Evolutionary conservation across 1,139 yeast genomes (phyloP).

Genomic region (Sugiyamaella neomexicana): DNA sequence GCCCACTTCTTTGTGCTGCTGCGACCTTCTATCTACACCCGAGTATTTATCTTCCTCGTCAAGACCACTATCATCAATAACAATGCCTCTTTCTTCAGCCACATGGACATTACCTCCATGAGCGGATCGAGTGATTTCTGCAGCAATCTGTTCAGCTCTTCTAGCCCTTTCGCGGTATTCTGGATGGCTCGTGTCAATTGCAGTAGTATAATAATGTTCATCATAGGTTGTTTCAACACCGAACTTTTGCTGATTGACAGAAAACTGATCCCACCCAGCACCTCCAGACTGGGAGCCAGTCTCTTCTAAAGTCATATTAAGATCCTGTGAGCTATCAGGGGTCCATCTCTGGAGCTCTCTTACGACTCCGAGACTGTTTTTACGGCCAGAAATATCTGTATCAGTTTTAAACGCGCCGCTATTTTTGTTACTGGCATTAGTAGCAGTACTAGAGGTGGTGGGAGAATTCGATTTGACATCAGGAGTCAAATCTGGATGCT

Average conservation of each 20-base stretch:
- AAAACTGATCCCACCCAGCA: slow-evolving; percentile 85
- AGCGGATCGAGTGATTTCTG: slow-evolving; percentile 72
- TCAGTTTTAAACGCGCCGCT: slow-evolving; percentile 67
- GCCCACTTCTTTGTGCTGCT: background rate
- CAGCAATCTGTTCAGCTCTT: slow-evolving; percentile 76
- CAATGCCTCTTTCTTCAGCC: slow-evolving; percentile 86
- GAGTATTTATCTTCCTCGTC: slow-evolving; percentile 97
- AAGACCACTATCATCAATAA: slow-evolving; percentile 76
- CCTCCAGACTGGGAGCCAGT: slow-evolving; percentile 25
- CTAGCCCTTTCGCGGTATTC: slow-evolving; percentile 64
- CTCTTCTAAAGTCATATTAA: slow-evolving; percentile 41
- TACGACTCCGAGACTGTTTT: slow-evolving; percentile 45
- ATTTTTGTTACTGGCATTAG: slow-evolving; percentile 16
- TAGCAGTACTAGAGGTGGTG: slow-evolving; percentile 16
- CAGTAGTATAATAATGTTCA: slow-evolving; percentile 87
- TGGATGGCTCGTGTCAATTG: slow-evolving; percentile 71
- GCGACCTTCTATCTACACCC: slow-evolving; percentile 60
- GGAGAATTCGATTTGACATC: slow-evolving; percentile 21
- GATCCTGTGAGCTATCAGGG: slow-evolving; percentile 55
- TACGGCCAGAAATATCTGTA: slow-evolving; percentile 65
- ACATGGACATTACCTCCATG: slow-evolving; percentile 70
- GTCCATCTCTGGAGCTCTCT: slow-evolving; percentile 85
- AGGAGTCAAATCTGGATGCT: slow-evolving; percentile 45
- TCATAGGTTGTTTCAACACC: slow-evolving; percentile 87
- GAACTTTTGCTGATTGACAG: slow-evolving; percentile 81